These are phyloP conservation scores for Graphilbum fragrans DNA, from an alignment of 2,329 filamentous ascomycete species.

Conservation along the genomic window DNA sequence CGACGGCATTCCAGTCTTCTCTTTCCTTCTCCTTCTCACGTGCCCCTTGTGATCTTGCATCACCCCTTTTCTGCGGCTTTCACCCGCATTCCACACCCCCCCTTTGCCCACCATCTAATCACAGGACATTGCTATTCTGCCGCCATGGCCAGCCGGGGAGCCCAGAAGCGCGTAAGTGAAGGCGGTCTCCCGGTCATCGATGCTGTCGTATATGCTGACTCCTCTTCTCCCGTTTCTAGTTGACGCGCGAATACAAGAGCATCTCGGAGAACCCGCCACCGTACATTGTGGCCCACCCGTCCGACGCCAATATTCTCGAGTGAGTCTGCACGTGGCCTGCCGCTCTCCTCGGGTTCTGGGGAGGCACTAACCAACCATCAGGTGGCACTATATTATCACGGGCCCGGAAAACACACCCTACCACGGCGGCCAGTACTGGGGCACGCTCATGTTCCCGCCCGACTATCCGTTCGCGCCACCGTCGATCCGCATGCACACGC, in stretches of 20 bases:
- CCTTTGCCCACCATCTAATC: too few species aligned
- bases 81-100: too few species aligned
- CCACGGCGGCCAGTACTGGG: slow-evolving; percentile 94
- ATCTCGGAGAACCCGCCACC: slow-evolving; percentile 67
- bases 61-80: background rate
- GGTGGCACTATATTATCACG: slow-evolving; percentile 92
- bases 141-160: slow-evolving; percentile 58
- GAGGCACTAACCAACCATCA: slow-evolving; percentile 19
- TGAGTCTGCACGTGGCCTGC: slow-evolving; percentile 27
- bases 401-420: slow-evolving; percentile 92
- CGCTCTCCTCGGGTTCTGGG: background rate
- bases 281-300: slow-evolving; percentile 80
- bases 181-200: too few species aligned
- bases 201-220: background rate
- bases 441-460: slow-evolving; percentile 84
- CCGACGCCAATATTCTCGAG: slow-evolving; percentile 86
- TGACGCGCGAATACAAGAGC: slow-evolving; percentile 50
- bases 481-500: slow-evolving; percentile 97
- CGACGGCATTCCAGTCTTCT: background rate
- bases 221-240: slow-evolving; percentile 26
- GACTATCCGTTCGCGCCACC: slow-evolving; percentile 97
- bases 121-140: too few species aligned
- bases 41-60: slow-evolving; percentile 5
- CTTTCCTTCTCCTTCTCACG: background rate
- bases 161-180: slow-evolving; percentile 53